Base-by-base conservation (phyloP, 345 rosid genomes). In the Luvunga scandens region DNA sequence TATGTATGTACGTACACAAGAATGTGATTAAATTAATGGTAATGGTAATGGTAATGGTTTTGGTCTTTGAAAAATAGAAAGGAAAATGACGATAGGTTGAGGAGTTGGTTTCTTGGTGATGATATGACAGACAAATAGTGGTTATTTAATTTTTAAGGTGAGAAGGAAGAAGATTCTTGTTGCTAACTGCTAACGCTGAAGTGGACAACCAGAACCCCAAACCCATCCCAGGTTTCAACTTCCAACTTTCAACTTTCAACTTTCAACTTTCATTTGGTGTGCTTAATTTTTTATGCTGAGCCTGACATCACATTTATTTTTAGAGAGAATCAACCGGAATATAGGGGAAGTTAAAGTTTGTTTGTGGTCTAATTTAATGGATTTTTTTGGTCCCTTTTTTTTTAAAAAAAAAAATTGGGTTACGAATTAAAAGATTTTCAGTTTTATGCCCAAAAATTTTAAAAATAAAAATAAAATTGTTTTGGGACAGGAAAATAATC, bases 121-220 rank as follows among this genome's bases (percentile, higher is more conserved):
- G 42, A 30, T 9, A 42, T 24, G 30, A 39, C 9, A 30, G 33
- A 50, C 18, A 71, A 9, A 48, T 31, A 4, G 13, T 28, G 25
- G 19, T 71, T 31, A 9, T 19, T 71, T n/a, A 21, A 30, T 71
- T 39, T 45, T 16, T 7, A 55, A 71, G n/a, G 34, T 6, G 30
- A 72, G 50, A n/a, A 21, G 13, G 66, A 60, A 33, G 19, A 13
- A 19, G 66, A 53, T 18, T 53, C 57, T 53, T 53, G 57, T 16
- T 53, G 21, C 57, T 18, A 16, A 4, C 7, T 77, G 79, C 48
- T 3, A 22, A 68, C 14, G 22, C 39, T 31, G 27, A 50, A 79
- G 55, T 31, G 69, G 74, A 83, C 78, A 80, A 63, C 19, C 25
- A 59, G 77, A 71, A 33, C 24, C 77, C 77, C 48, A 73, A 3